A percentile compares a stretch with the other conserved stretches of the same genome.
These are phyloP conservation scores for Calonectria honghensis DNA, from an alignment of 2,329 filamentous ascomycete species.

Conservation along the genomic window DNA sequence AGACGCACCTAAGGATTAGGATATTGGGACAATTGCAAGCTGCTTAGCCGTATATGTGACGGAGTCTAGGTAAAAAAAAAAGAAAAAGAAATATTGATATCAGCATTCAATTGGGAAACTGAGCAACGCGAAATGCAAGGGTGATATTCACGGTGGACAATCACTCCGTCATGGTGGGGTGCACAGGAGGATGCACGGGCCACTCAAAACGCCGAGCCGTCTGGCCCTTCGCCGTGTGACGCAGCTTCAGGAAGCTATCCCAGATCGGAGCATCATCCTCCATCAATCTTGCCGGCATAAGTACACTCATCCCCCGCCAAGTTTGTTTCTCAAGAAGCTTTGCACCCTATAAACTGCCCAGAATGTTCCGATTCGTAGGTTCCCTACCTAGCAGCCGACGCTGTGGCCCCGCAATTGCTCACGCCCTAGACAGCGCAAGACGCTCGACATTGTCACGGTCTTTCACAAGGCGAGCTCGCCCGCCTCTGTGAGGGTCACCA, in stretches of 20 bases:
- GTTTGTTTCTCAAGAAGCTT: conserved; percentile 30
- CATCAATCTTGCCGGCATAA: conserved; percentile 47
- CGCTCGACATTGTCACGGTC: conserved; percentile 93
- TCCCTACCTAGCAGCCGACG: neutral
- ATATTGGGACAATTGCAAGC: neutral
- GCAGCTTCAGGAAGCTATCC: conserved; percentile 55
- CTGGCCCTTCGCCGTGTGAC: conserved; percentile 53
- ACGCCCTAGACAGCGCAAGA: conserved; percentile 76
- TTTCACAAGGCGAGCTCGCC: conserved; percentile 90
- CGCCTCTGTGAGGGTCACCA: conserved; percentile 83
- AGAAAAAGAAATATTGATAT: neutral
- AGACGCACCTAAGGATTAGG: neutral
- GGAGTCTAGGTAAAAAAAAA: neutral
- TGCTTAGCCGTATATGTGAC: neutral
- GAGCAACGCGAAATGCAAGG: conserved; percentile 6
- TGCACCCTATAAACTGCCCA: conserved; percentile 43
- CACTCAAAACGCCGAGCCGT: conserved; percentile 49
- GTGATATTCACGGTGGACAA: conserved; percentile 22
- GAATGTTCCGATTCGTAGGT: conserved; percentile 70
- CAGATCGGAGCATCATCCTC: conserved; percentile 50
- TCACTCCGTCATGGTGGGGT: conserved; percentile 32
- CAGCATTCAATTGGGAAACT: neutral
- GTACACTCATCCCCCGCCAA: conserved; percentile 30
- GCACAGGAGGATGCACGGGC: conserved; percentile 46
- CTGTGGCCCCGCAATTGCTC: conserved; percentile 40